phyloP scores from a whole-genome alignment of 2,329 filamentous ascomycete species.

The Scedosporium dehoogii region DNA sequence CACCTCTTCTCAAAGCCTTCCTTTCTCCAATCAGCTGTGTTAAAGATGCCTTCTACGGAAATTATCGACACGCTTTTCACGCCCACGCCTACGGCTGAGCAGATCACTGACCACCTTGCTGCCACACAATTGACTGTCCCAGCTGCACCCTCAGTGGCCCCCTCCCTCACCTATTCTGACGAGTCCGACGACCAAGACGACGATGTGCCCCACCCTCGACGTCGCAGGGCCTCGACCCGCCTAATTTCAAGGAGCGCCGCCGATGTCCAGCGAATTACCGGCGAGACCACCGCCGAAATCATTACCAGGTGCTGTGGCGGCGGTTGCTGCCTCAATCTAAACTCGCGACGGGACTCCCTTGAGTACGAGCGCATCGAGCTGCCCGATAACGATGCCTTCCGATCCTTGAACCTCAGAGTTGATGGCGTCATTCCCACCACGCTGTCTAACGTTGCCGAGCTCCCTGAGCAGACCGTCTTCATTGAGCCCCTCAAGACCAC shows the following conservation, averaged over 20 bases:
- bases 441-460: conserved; percentile 58
- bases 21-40: background rate
- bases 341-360: conserved; percentile 32
- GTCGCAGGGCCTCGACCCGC: conserved; percentile 58
- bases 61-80: conserved; percentile 20
- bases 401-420: conserved; percentile 67
- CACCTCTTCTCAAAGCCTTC: background rate
- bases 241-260: conserved; percentile 54
- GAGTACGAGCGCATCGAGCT: conserved; percentile 43
- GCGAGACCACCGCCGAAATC: conserved; percentile 51
- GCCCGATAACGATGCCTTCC: conserved; percentile 79
- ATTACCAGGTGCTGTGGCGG: conserved; percentile 55
- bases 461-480: conserved; percentile 68
- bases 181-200: conserved; percentile 51
- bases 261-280: conserved; percentile 54
- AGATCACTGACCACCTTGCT: background rate
- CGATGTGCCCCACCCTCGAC: conserved; percentile 28
- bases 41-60: conserved; percentile 15
- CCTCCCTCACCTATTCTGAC: conserved; percentile 53
- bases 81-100: conserved; percentile 16
- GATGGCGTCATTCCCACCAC: conserved; percentile 58
- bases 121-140: background rate
- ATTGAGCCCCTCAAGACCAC: conserved; percentile 43
- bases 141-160: conserved; percentile 39
- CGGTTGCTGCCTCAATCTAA: conserved; percentile 48